These are phyloP conservation scores for Carallia pectinifolia DNA, from an alignment of 345 rosid species.

Conservation along the genomic window DNA sequence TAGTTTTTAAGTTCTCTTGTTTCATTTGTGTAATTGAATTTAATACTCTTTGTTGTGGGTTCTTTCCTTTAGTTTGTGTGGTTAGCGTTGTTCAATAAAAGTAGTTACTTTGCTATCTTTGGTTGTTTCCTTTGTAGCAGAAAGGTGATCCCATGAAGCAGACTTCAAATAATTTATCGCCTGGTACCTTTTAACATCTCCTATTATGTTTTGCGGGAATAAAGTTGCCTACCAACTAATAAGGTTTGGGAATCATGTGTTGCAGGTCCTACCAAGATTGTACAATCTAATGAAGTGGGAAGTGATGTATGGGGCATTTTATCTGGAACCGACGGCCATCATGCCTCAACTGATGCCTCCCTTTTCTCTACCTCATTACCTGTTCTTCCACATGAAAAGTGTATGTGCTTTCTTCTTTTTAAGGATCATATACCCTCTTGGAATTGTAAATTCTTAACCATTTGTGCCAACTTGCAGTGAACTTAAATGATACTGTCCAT, in stretches of 20 bases:
- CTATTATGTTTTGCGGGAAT: conserved; percentile 2
- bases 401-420: conserved; percentile 34
- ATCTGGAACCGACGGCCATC: conserved; percentile 37
- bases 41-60: not conserved
- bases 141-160: conserved; percentile 38
- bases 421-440: not conserved
- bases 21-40: not conserved
- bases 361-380: conserved; percentile 74
- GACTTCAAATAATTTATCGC: conserved; percentile 21
- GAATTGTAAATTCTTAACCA: conserved; percentile 19
- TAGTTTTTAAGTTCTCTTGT: not conserved
- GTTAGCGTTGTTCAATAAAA: not conserved
- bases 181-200: conserved; percentile 29
- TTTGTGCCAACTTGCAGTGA: conserved; percentile 42
- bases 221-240: not conserved
- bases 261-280: conserved; percentile 31
- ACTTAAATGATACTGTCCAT: conserved; percentile 34
- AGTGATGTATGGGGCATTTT: conserved; percentile 36
- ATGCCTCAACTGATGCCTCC: conserved; percentile 49
- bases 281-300: conserved; percentile 27
- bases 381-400: conserved; percentile 53
- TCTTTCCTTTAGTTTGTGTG: not conserved
- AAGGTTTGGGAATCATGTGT: conserved; percentile 17
- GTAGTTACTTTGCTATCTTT: not conserved
- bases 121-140: conserved; percentile 15